A percentile compares a stretch with the other conserved stretches of the same genome.
Conservation (phyloP, 345 rosid genomes). For the Microthlaspi erraticum region DNA sequence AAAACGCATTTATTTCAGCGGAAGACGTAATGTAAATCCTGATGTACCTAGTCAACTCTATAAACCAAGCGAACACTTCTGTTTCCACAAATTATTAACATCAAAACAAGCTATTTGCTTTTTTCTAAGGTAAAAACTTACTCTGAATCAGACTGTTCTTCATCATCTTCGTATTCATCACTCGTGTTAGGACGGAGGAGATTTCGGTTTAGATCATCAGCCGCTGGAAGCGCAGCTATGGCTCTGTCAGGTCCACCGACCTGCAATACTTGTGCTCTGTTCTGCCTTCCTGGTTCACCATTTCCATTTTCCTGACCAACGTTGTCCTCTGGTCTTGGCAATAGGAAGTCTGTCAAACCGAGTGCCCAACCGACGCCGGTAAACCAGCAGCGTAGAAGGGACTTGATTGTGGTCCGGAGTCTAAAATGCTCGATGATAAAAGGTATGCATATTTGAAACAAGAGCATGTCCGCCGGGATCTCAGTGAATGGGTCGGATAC, state of each 20-base stretch:
- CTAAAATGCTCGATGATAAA: conserved; percentile 94
- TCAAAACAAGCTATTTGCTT: neutral
- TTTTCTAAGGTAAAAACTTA: conserved; percentile 50
- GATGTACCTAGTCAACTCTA: conserved; percentile 13
- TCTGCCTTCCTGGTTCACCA: conserved; percentile 76
- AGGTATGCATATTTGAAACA: conserved; percentile 97
- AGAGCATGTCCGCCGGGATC: conserved; percentile 98
- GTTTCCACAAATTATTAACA: neutral
- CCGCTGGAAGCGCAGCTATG: conserved; percentile 59
- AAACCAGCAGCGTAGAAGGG: conserved; percentile 93
- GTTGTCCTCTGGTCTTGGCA: conserved; percentile 83
- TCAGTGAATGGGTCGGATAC: conserved; percentile 98
- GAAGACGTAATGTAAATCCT: conserved; percentile 6
- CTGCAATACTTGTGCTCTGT: conserved; percentile 61
- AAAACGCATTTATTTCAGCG: conserved; percentile 25
- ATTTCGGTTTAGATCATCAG: conserved; percentile 56
- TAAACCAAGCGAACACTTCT: neutral
- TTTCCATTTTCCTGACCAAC: conserved; percentile 77
- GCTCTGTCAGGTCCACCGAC: conserved; percentile 71
- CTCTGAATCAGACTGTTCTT: conserved; percentile 92
- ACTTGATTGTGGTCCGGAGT: conserved; percentile 85
- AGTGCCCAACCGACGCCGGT: conserved; percentile 92
- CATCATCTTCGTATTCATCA: conserved; percentile 73
- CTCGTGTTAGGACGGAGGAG: conserved; percentile 46
- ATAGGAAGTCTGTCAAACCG: conserved; percentile 79